Evolutionary conservation across 2,329 filamentous ascomycete species (phyloP), one percentile per base, ranked within the genome.

Genomic region (Metarhizium sp.): DNA sequence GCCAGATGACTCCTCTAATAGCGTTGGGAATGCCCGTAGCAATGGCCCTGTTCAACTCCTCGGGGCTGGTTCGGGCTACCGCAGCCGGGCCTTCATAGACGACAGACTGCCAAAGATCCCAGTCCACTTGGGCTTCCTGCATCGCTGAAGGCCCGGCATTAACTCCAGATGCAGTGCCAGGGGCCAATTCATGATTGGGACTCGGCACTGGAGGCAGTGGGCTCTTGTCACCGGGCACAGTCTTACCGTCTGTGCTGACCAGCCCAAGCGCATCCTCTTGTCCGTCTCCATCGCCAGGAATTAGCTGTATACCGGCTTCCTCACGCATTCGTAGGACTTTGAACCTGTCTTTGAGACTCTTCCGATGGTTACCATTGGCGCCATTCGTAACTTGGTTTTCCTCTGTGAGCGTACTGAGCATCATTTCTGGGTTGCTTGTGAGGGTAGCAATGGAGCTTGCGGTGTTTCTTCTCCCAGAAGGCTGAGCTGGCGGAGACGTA

Each of bases 1-100:
- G 94, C 94, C 94, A 99, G 52, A 99, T 92, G 2, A 99, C 94
- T n/a, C 94, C 95, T 57, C 94, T 86, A 59, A 99, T 96, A 3
- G 92, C 92, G 61, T 87, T 91, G 1, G 94, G 94, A 56, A 99
- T 99, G 36, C 94, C 94, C 43, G 87, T 88, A 51, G 92, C 89
- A 63, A 99, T 96, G 25, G 94, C 92, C 61, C 81, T 84, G 66
- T 92, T 96, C 56, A 99, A 75, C 68, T 96, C 92, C 64, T 95
- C 90, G 0, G 92, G 80, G 65, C 91, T 96, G 4, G 90, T 91
- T 57, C 90, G 84, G 11, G 90, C 88, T 51, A 97, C 88, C 10
- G 90, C 92, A 32, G 90, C 84, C 16, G 92, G 91, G 0, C 94
- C 94, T 73, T 96, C 90, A 62, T 96, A 95, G 38, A 99, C 94